Conservation (phyloP, 108 stramenopile species). For the Mediolabrus comicus region DNA sequence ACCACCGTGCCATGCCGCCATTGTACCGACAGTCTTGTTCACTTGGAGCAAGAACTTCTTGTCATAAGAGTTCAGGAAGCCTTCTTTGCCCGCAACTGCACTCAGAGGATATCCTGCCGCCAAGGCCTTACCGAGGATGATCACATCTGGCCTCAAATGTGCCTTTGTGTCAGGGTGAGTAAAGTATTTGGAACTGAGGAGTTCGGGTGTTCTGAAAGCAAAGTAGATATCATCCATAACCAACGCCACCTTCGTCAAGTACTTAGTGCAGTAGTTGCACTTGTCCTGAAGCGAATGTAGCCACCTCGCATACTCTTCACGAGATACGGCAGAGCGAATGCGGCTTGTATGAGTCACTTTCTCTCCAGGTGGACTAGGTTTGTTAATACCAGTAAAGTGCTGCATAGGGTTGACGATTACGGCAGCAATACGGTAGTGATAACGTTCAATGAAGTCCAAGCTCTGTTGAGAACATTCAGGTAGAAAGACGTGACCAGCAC, state of each 20-base stretch:
- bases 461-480: slow-evolving; percentile 38
- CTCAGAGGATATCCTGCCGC: slow-evolving; percentile 59
- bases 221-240: slow-evolving; percentile 61
- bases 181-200: slow-evolving; percentile 49
- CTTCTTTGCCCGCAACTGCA: slow-evolving; percentile 40
- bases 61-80: slow-evolving; percentile 53
- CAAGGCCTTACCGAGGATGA: slow-evolving; percentile 52
- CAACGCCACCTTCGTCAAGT: slow-evolving; percentile 54
- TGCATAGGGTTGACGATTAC: slow-evolving; percentile 66
- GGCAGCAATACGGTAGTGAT: slow-evolving; percentile 57
- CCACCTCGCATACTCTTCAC: slow-evolving; percentile 50
- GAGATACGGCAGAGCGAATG: slow-evolving; percentile 9
- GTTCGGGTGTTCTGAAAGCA: slow-evolving; percentile 56
- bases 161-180: slow-evolving; percentile 41
- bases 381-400: slow-evolving; percentile 58
- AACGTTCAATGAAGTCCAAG: slow-evolving; percentile 54
- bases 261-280: slow-evolving; percentile 60
- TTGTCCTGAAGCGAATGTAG: slow-evolving; percentile 46
- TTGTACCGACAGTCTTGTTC: slow-evolving; percentile 58
- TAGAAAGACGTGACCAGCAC: slow-evolving; percentile 45
- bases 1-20: slow-evolving; percentile 58
- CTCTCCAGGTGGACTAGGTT: slow-evolving; percentile 58
- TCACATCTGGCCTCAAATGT: slow-evolving; percentile 46
- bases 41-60: slow-evolving; percentile 55
- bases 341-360: slow-evolving; percentile 36